phyloP scores from a whole-genome alignment of 2,329 filamentous ascomycete species.

The Diaporthe sp. region DNA sequence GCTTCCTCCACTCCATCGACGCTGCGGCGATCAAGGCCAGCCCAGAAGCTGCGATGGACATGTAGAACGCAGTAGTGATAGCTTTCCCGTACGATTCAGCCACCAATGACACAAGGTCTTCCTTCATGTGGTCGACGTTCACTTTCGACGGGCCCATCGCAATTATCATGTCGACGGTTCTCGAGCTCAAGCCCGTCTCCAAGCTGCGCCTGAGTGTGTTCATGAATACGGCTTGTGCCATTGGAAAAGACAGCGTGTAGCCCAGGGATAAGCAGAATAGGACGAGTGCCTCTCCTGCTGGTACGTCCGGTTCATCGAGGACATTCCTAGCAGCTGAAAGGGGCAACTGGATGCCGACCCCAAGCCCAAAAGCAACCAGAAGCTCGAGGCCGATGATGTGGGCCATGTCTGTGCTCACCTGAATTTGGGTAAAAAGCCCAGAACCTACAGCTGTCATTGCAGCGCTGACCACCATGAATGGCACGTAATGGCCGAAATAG shows the following conservation, averaged over 20 bases:
- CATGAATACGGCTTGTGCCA: conserved; percentile 20
- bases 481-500: not conserved
- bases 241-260: not conserved
- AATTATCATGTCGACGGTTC: not conserved
- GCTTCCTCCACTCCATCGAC: not conserved
- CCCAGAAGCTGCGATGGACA: not conserved
- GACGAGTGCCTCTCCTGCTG: not conserved
- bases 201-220: not conserved
- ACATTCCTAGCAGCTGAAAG: conserved; percentile 13
- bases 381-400: not conserved
- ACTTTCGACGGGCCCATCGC: not conserved
- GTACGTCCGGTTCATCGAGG: not conserved
- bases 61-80: not conserved
- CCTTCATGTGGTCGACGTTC: not conserved
- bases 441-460: not conserved
- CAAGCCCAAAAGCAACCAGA: not conserved
- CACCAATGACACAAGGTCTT: not conserved
- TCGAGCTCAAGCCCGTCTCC: not conserved
- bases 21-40: not conserved
- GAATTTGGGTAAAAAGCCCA: not conserved
- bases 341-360: not conserved
- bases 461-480: conserved; percentile 5
- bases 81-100: not conserved
- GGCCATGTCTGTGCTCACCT: not conserved
- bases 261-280: not conserved